Base-by-base conservation (phyloP, 179 eudicot species). In the Vitellaria paradoxa region DNA sequence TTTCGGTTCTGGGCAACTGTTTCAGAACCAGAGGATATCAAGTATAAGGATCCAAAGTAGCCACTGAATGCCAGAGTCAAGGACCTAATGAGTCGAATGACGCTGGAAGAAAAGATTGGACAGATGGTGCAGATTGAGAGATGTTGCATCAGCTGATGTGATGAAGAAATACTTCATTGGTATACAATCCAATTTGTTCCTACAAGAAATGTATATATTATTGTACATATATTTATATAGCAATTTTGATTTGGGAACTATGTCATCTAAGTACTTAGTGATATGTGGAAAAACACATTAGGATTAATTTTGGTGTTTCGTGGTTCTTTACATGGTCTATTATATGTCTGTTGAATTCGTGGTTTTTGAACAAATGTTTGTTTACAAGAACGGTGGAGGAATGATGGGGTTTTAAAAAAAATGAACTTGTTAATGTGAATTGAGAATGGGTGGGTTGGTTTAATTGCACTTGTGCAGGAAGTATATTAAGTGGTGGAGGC, bases 401-500 rank as follows among this genome's bases (percentile, higher is more conserved):
- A 30, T 30, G 37, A 30, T 30, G 37, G 37, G 37, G 37, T 30
- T 30, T 30, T 0, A 30, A 30, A 30, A n/a, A n/a, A 74, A n/a
- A 7, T 46, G 65, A 12, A 20, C 6, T 64, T 4, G 20, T 10
- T 63, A 60, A 26, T 65, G 2, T 70, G 59, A 61, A 30, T 70
- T 73, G 52, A 62, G 47, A 6, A n/a, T 20, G 62, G n/a, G n/a
- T n/a, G n/a, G 37, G 37, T 30, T 30, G 37, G 37, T 30, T 30
- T n/a, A 20, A 21, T 49, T 20, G 9, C 2, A n/a, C 20, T 65
- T 61, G 21, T 6, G 47, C 73, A 92, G 97, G 97, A 82, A 91
- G 91, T 81, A 89, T 90, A 69, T 75, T 91, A 21, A 90, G 97
- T 80, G 93, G 93, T 73, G 92, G 93, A 74, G 97, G 97, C 37